Evolutionary conservation across 2,329 filamentous ascomycete genomes (phyloP), one percentile per base, ranked within the genome.

Genomic region (Aureobasidium uvarum): DNA sequence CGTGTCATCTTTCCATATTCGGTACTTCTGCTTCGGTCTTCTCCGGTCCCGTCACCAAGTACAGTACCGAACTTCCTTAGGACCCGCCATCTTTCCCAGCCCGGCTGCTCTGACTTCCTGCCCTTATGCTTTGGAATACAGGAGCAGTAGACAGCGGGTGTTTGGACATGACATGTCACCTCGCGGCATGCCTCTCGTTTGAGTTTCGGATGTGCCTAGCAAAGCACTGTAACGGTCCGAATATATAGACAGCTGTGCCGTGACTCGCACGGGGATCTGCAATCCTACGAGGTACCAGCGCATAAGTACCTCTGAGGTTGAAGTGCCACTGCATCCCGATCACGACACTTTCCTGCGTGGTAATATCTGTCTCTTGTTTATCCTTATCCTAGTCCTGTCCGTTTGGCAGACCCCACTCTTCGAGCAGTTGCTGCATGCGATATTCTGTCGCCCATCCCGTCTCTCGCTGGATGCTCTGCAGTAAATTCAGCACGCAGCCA

Each of bases 391-490:
- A 50, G 58, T 62, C 45, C 50, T 64, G 31, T 48, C 60, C 39
- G 20, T 41, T 56, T 23, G 64, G 64, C 2, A 66, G 36, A n/a
- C 65, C 70, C 80, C 80, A 84, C 66, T 82, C 77, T 67, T 80
- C 77, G 31, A 80, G 67, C 67, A 88, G 73, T 68, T 85, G 81
- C 67, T 81, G 76, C 31, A 85, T 81, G 43, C 86, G 80, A 73
- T 88, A 87, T 69, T 85, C 80, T 55, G 86, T 88, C 2, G 85
- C 83, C 84, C 85, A 88, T 2, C 86, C 86, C 46, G 85, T 80
- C 70, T 89, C 86, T n/a, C 74, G 76, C 73, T 89, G 86, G 33
- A 89, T 83, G 13, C 81, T 84, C 31, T 80, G 77, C 23, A 89
- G 74, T 43, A 89, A 72, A 14, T 81, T 77, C 43, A 89, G 70